These are phyloP conservation scores for Hypoxylon fragiforme DNA, from an alignment of 495 filamentous ascomycete species.

Conservation along the genomic window DNA sequence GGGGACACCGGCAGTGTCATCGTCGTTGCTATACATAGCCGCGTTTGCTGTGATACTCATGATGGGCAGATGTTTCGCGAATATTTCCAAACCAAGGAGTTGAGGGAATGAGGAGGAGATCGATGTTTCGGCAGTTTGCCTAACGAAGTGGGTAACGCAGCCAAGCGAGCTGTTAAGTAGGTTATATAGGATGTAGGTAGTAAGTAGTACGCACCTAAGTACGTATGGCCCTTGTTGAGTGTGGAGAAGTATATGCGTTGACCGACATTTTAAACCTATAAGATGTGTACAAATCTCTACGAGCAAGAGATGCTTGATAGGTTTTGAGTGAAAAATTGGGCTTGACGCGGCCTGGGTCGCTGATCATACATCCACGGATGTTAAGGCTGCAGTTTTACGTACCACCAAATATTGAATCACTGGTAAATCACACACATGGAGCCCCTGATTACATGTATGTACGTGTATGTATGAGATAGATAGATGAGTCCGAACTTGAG, in stretches of 20 bases:
- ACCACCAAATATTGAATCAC: neutral
- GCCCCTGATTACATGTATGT: too few species aligned
- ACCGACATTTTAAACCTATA: neutral
- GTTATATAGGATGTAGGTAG: neutral
- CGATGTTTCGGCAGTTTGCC: neutral
- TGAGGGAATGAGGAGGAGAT: neutral
- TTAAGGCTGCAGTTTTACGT: neutral
- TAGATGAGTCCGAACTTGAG: too few species aligned
- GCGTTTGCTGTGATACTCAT: neutral
- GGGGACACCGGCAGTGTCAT: conserved; percentile 27
- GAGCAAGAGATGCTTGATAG: neutral
- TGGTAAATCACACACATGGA: too few species aligned
- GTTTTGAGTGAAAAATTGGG: neutral
- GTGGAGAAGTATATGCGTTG: neutral
- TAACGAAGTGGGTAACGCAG: neutral
- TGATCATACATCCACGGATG: neutral
- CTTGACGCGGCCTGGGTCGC: neutral
- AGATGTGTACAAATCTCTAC: neutral
- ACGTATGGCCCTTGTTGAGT: too few species aligned
- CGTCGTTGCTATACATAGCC: conserved; percentile 29
- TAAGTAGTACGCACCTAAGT: too few species aligned
- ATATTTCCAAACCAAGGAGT: neutral
- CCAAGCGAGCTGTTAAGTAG: too few species aligned
- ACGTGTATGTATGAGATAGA: too few species aligned
- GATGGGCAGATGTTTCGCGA: neutral